These are phyloP conservation scores for Parasitella parasitica DNA, from an alignment of 371 early-diverging fungal genomes.

Conservation along the genomic window DNA sequence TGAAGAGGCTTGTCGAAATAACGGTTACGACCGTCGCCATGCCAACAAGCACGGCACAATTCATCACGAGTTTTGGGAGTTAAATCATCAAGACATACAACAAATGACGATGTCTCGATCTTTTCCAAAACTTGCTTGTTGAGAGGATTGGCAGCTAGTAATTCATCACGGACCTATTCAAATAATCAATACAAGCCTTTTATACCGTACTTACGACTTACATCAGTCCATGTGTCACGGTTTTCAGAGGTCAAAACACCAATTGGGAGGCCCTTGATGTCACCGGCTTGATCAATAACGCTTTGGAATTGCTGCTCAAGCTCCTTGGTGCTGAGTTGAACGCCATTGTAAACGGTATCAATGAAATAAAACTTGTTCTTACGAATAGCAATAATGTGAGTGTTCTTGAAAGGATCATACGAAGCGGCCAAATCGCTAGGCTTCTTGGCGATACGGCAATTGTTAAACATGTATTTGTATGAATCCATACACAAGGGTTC, in stretches of 20 bases:
- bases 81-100: slow-evolving; percentile 86
- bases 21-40: slow-evolving; percentile 92
- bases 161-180: slow-evolving; percentile 51
- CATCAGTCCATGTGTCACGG: slow-evolving; percentile 92
- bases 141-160: slow-evolving; percentile 64
- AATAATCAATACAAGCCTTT: background rate
- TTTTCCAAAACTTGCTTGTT: slow-evolving; percentile 74
- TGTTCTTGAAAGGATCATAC: slow-evolving; percentile 75
- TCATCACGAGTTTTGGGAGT: slow-evolving; percentile 85
- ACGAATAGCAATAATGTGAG: slow-evolving; percentile 84
- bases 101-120: slow-evolving; percentile 83
- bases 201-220: slow-evolving; percentile 27
- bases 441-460: slow-evolving; percentile 87
- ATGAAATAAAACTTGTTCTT: slow-evolving; percentile 89
- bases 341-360: slow-evolving; percentile 74
- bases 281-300: slow-evolving; percentile 78
- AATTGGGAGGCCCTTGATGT: slow-evolving; percentile 68
- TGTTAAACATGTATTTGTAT: slow-evolving; percentile 96
- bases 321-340: slow-evolving; percentile 81
- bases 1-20: slow-evolving; percentile 93
- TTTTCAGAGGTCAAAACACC: slow-evolving; percentile 91
- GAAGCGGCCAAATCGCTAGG: slow-evolving; percentile 79
- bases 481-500: slow-evolving; percentile 87
- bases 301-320: slow-evolving; percentile 74
- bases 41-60: slow-evolving; percentile 82